Percentiles rank a stretch among this genome's conserved stretches.
phyloP scores from a whole-genome alignment of 257 asterid genomes.

The Primulina eburnea region DNA sequence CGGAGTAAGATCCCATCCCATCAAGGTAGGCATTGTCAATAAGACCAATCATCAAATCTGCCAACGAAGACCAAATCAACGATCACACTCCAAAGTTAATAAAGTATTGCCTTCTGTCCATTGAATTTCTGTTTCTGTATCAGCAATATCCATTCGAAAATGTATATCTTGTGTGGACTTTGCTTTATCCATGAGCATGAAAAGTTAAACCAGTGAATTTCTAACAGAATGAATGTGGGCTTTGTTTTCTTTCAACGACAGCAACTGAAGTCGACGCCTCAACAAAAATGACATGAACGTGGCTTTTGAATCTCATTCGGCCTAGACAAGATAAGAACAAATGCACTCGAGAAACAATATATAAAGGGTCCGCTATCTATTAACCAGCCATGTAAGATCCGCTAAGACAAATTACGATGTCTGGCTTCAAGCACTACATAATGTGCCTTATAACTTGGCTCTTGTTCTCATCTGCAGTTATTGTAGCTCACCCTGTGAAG shows the following conservation, averaged over 20 bases:
- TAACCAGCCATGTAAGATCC: neutral
- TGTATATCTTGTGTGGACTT: no score
- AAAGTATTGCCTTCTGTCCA: neutral
- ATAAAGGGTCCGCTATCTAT: slow-evolving; percentile 14
- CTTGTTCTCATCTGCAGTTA: slow-evolving; percentile 26
- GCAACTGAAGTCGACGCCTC: neutral
- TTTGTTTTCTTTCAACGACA: slow-evolving; percentile 20
- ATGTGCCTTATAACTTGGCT: slow-evolving; percentile 30
- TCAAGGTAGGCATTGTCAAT: neutral
- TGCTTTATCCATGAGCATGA: no score
- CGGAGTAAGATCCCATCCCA: neutral
- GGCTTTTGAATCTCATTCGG: slow-evolving; percentile 19
- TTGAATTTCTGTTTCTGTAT: no score
- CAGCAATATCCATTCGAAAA: no score
- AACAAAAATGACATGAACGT: neutral
- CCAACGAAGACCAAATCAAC: neutral
- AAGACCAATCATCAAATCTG: neutral
- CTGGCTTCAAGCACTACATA: slow-evolving; percentile 23
- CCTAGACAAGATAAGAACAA: neutral
- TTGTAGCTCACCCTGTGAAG: slow-evolving; percentile 31
- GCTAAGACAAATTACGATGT: slow-evolving; percentile 19
- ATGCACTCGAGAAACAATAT: slow-evolving; percentile 13
- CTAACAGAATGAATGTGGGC: neutral
- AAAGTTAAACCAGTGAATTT: slow-evolving; percentile 5
- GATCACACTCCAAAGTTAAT: neutral